These are phyloP conservation scores for Moricandia arvensis DNA, from an alignment of 345 rosid genomes.

Conservation along the genomic window DNA sequence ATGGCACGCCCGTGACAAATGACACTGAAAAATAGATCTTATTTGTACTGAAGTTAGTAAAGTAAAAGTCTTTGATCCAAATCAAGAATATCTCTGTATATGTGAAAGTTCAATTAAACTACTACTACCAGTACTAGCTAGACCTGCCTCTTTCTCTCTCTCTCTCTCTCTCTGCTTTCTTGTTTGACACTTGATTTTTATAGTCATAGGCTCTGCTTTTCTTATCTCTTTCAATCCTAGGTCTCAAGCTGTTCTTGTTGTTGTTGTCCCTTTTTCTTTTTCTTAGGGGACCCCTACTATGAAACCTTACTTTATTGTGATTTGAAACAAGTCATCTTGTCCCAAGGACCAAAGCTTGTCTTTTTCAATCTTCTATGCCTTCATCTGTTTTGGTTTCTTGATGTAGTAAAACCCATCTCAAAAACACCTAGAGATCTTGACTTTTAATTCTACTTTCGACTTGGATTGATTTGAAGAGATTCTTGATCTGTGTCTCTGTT, in stretches of 20 bases:
- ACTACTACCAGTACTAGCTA: background rate
- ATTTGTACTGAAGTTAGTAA: conserved; percentile 1
- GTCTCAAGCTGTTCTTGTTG: too few species aligned
- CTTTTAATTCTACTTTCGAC: background rate
- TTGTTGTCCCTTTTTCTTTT: conserved; percentile 29
- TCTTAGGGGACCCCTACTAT: conserved; percentile 33
- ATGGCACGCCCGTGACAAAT: conserved; percentile 74
- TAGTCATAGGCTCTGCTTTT: conserved; percentile 35
- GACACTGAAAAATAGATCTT: conserved; percentile 33
- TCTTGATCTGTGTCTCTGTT: conserved; percentile 37
- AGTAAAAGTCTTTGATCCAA: conserved; percentile 27
- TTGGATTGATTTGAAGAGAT: background rate
- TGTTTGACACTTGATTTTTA: conserved; percentile 22
- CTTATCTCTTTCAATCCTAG: conserved; percentile 36
- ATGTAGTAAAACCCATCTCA: conserved; percentile 3
- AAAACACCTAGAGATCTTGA: conserved; percentile 15
- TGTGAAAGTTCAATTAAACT: conserved; percentile 25
- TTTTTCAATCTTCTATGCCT: conserved; percentile 31
- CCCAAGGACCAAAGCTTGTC: conserved; percentile 42
- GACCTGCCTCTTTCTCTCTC: background rate
- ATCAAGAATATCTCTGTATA: conserved; percentile 29
- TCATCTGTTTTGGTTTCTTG: conserved; percentile 42
- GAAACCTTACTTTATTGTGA: conserved; percentile 23
- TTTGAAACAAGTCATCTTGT: conserved; percentile 26
- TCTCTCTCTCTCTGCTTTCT: background rate